These are phyloP conservation scores for Pleurotus tuoliensis DNA, from an alignment of 768 basidiomycete genomes.

Conservation along the genomic window DNA sequence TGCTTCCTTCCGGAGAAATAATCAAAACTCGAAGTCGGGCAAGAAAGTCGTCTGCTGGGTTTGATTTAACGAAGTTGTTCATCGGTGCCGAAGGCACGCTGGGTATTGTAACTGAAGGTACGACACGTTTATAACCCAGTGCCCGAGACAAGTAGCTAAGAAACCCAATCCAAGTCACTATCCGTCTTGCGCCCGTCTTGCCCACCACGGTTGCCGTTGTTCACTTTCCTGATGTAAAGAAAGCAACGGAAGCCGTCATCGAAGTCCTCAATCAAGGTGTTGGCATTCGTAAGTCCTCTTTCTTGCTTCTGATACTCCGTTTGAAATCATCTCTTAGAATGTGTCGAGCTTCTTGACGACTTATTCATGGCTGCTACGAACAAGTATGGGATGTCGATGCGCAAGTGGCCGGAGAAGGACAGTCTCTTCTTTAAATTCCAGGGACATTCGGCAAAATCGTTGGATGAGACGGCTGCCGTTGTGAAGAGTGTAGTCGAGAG, in stretches of 20 bases:
- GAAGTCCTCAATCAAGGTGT: slow-evolving; percentile 72
- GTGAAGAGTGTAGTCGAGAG: slow-evolving; percentile 55
- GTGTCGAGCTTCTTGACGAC: slow-evolving; percentile 79
- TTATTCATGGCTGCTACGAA: slow-evolving; percentile 64
- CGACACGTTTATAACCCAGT: not conserved
- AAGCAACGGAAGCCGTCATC: slow-evolving; percentile 70
- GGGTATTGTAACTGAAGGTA: slow-evolving; percentile 86
- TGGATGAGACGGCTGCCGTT: slow-evolving; percentile 57
- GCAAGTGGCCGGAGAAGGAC: slow-evolving; percentile 60
- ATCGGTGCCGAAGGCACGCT: slow-evolving; percentile 89
- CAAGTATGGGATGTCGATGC: slow-evolving; percentile 46
- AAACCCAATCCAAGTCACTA: slow-evolving; percentile 48
- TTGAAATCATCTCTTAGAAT: slow-evolving; percentile 46
- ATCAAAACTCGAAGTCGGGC: slow-evolving; percentile 81
- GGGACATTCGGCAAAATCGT: slow-evolving; percentile 54
- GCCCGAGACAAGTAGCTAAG: not conserved
- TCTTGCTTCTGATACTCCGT: not conserved
- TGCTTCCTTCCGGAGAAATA: slow-evolving; percentile 80
- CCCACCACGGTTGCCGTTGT: slow-evolving; percentile 83
- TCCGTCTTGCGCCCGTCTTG: slow-evolving; percentile 75
- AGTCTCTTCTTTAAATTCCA: slow-evolving; percentile 88
- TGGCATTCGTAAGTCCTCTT: slow-evolving; percentile 61
- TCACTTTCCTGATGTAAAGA: slow-evolving; percentile 73
- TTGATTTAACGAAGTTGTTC: slow-evolving; percentile 83
- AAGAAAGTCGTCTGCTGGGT: slow-evolving; percentile 84